Evolutionary conservation across 75 land plant genomes (phyloP), one percentile per base, ranked within the genome.

Genomic region (Azolla pinnata): DNA sequence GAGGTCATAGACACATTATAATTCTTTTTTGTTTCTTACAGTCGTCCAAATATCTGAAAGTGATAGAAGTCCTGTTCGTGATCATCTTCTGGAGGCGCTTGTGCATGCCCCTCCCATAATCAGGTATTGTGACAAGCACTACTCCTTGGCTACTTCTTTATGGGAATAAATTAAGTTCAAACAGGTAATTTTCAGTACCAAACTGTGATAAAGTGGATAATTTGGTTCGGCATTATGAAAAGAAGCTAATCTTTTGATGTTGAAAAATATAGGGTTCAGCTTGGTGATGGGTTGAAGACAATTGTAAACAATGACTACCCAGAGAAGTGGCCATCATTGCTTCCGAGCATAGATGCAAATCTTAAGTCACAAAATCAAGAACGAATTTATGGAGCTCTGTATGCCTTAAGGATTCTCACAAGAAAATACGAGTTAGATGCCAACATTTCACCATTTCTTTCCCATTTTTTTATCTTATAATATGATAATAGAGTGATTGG

Each of bases 341-440:
- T 95, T 25, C 74, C 79, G 1, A 79, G 85, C 77, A 81, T 95
- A 25, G 81, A 86, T 61, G 63, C 59, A 62, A 85, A 86, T 69
- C 59, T 95, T 33, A 73, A 67, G 64, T 60, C 75, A 35, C 81
- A 89, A 62, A 82, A 73, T 62, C 96, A 83, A 42, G 88, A 83
- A 74, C 75, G 75, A 5, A 78, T 95, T 19, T 81, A 74, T 76
- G 96, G 83, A 50, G 83, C 99, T 54, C 67, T 95, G 45, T 85
- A 79, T 75, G 96, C 85, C 1, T 53, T 95, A 60, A 82, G 96
- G 55, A 86, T 95, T 62, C 85, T 95, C 38, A 56, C 99, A 30
- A 81, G 96, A 73, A 95, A 95, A 80, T 95, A 95, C 50, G 99
- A 95, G 99, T 95, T 75, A 67, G 85, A 70, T 31, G 46, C 14